phyloP scores from a whole-genome alignment of 768 basidiomycete species.

The Kwoniella dendrophila region DNA sequence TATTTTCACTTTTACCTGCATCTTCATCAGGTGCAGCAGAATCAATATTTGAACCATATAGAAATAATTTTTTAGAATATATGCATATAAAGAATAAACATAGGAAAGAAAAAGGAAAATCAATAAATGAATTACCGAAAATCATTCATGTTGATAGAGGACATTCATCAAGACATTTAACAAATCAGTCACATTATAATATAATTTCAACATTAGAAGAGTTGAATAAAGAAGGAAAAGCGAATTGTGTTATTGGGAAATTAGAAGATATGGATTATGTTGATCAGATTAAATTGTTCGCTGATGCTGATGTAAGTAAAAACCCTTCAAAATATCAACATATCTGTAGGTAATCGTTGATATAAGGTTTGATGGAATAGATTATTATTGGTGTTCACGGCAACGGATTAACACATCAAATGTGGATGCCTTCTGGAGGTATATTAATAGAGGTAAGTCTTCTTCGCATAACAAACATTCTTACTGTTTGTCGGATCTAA shows the following conservation, averaged over 20 bases:
- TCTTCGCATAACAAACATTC: neutral
- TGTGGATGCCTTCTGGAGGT: conserved; percentile 34
- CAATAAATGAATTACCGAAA: conserved; percentile 5
- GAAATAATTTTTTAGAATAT: neutral
- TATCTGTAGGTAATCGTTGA: no score
- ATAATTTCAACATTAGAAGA: no score
- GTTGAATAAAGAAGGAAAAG: conserved; percentile 62
- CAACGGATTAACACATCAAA: conserved; percentile 36
- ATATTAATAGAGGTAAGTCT: conserved; percentile 30
- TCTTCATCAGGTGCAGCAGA: neutral
- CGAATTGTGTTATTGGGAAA: neutral
- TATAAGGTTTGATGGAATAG: conserved; percentile 1
- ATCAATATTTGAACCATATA: conserved; percentile 6
- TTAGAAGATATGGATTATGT: conserved; percentile 31
- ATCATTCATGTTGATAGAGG: conserved; percentile 14
- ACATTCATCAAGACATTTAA: conserved; percentile 60
- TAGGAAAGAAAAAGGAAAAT: conserved; percentile 14
- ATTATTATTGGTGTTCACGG: conserved; percentile 44
- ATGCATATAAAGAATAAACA: no score
- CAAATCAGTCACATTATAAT: no score
- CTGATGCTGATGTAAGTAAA: conserved; percentile 30
- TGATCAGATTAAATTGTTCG: conserved; percentile 35
- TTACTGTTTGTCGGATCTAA: neutral
- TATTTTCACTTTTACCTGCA: neutral
- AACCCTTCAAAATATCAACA: no score